Evolutionary conservation across 1,284 basidiomycete genomes (phyloP), one percentile per base, ranked within the genome.

Genomic region (Sparassis latifolia): DNA sequence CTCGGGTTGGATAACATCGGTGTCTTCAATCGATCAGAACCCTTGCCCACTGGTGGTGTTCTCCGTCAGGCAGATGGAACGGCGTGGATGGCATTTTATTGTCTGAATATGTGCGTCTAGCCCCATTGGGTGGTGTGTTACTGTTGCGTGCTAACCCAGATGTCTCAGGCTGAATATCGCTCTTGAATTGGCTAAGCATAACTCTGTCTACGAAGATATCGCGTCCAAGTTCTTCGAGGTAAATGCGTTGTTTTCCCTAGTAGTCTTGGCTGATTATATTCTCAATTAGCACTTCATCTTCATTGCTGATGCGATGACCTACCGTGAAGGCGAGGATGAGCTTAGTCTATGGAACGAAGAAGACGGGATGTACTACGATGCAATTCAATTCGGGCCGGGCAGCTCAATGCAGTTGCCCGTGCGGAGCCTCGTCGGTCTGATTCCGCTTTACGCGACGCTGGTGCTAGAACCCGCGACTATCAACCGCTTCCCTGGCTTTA

Each of bases 11-110:
- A 99, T 75, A 99, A 99, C 66, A 98, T 99, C 55, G 94, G 95
- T 20, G 84, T 92, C 5, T 99, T 99, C 78, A 99, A 99, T 72
- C 89, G 96, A 48, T 97, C 94, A 2, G 96, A 99, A 69, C 91
- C 92, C 28, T 71, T 98, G 40, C 95, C 95, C 4, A 97, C 94
- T 1, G 96, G 95, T 45, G 93, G 93, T 7, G 79, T 70, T 10
- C 76, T 99, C 50, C 92, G 95, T 49, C 96, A 99, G 71, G 93
- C 96, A 5, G 96, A 98, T 67, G 96, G 95, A 12, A 98, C 96
- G 4, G 92, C 94, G 0, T 98, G 96, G 96, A 99, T 99, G 96
- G 95, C 92, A 31, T 98, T 98, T 75, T 99, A 96, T 68, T 92
- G 86, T 60, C 72, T 98, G 54, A 96, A 96, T 64, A 98, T 98